A percentile compares a stretch with the other conserved stretches of the same genome.
phyloP scores from a whole-genome alignment of 257 asterid genomes.

The Henckelia pumila region DNA sequence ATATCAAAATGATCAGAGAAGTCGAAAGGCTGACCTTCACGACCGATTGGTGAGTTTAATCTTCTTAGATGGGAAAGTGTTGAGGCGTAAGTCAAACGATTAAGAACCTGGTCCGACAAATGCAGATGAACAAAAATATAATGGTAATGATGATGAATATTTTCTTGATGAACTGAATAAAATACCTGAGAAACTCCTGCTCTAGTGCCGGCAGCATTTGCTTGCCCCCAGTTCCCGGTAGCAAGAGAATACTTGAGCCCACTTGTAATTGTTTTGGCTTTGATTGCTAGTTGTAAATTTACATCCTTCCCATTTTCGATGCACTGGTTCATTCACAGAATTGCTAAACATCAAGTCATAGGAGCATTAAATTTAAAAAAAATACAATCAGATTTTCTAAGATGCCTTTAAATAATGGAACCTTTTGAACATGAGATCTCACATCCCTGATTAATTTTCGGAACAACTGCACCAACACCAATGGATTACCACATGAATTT shows the following conservation, averaged over 20 bases:
- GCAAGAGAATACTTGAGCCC: conserved; percentile 93
- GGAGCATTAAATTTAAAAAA: conserved; percentile 23
- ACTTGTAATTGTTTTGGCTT: conserved; percentile 82
- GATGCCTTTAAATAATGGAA: conserved; percentile 26
- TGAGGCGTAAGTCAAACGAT: conserved; percentile 97
- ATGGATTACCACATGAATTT: conserved; percentile 11
- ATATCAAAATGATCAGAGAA: conserved; percentile 6
- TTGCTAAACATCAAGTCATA: not conserved
- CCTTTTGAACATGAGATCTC: conserved; percentile 80
- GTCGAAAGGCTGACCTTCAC: conserved; percentile 63
- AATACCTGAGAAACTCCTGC: conserved; percentile 83
- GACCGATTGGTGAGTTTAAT: conserved; percentile 95
- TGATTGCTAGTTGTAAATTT: conserved; percentile 80
- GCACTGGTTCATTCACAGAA: conserved; percentile 43
- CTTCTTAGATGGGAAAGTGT: conserved; percentile 92
- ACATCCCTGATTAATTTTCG: conserved; percentile 81
- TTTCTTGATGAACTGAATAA: not conserved
- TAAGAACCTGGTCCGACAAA: conserved; percentile 66
- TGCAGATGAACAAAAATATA: conserved; percentile 10
- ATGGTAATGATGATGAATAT: conserved; percentile 14
- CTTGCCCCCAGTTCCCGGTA: conserved; percentile 98
- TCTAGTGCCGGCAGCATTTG: conserved; percentile 90
- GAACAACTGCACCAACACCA: conserved; percentile 51
- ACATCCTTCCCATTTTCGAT: conserved; percentile 84
- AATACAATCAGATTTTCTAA: conserved; percentile 9